Evolutionary conservation across 805 yeast genomes (phyloP).

Genomic region (Starmera quercuum): DNA sequence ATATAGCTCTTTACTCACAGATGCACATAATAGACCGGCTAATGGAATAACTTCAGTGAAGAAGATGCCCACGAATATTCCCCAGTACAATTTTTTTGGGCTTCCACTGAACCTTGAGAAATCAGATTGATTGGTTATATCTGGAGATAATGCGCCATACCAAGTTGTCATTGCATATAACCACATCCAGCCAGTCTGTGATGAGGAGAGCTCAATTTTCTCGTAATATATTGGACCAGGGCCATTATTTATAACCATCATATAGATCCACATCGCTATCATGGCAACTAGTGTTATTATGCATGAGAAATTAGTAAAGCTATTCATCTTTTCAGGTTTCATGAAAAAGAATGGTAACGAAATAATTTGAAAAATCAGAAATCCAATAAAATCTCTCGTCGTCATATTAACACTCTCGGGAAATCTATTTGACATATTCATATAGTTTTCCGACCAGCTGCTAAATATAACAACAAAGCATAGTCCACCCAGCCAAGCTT

Average conservation of each 20-base stretch:
- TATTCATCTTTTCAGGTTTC: conserved; percentile 37
- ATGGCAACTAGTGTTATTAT: conserved; percentile 30
- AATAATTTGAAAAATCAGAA: conserved; percentile 36
- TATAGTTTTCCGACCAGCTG: conserved; percentile 26
- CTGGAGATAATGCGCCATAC: conserved; percentile 32
- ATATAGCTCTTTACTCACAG: conserved; percentile 25
- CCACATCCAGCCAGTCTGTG: conserved; percentile 33
- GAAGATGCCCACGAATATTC: conserved; percentile 25
- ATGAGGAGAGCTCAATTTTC: conserved; percentile 15
- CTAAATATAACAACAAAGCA: conserved; percentile 29
- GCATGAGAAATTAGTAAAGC: conserved; percentile 27
- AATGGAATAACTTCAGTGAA: conserved; percentile 32
- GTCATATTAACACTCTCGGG: conserved; percentile 31
- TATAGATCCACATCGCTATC: conserved; percentile 31
- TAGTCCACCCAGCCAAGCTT: conserved; percentile 36
- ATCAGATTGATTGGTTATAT: conserved; percentile 32
- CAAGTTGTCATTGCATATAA: conserved; percentile 30
- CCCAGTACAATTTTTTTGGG: conserved; percentile 19
- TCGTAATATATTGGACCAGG: conserved; percentile 26
- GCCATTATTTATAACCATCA: conserved; percentile 25
- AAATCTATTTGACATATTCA: conserved; percentile 30
- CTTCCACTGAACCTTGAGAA: conserved; percentile 30
- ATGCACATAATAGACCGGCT: conserved; percentile 30
- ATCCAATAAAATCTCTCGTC: conserved; percentile 34
- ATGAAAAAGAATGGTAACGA: conserved; percentile 31